phyloP scores from a whole-genome alignment of 768 basidiomycete species.

The Mycena galopus region DNA sequence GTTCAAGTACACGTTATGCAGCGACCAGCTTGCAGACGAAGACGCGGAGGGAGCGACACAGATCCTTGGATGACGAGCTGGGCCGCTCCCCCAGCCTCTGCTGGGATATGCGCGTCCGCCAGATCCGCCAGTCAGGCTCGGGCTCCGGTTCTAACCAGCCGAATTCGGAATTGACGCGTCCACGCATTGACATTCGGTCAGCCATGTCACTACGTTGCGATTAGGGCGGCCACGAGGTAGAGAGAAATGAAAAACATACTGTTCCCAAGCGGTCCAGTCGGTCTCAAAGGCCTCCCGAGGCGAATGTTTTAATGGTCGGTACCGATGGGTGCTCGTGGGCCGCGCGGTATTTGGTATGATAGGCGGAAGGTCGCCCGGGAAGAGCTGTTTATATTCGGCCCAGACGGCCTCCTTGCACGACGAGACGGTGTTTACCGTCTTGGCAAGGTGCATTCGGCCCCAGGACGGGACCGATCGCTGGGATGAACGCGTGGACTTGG shows the following conservation, averaged over 20 bases:
- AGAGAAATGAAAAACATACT: slow-evolving; percentile 56
- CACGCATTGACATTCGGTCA: slow-evolving; percentile 75
- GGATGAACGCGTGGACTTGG: slow-evolving; percentile 30
- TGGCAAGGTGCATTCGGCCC: slow-evolving; percentile 76
- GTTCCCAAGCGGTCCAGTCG: slow-evolving; percentile 79
- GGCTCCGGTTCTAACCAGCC: slow-evolving; percentile 67
- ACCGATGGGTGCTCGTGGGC: slow-evolving; percentile 39
- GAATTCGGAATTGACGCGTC: slow-evolving; percentile 58
- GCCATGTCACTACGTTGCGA: slow-evolving; percentile 72
- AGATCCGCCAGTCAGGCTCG: slow-evolving; percentile 63
- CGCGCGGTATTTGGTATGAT: slow-evolving; percentile 53
- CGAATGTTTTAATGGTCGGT: slow-evolving; percentile 40
- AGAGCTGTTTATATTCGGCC: slow-evolving; percentile 69
- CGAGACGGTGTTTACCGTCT: slow-evolving; percentile 65
- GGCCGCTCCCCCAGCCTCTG: slow-evolving; percentile 24
- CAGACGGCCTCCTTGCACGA: slow-evolving; percentile 81
- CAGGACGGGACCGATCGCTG: slow-evolving; percentile 54
- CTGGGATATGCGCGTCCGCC: slow-evolving; percentile 56
- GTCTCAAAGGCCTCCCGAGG: slow-evolving; percentile 73
- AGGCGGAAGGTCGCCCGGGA: slow-evolving; percentile 53
- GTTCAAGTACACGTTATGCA: neutral
- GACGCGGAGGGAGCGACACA: slow-evolving; percentile 66
- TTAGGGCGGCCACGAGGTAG: neutral
- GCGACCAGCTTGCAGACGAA: slow-evolving; percentile 62
- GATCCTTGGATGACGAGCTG: slow-evolving; percentile 34